Base-by-base conservation (phyloP, 176 grass and related monocot genomes). In the Zoysia pacifica region DNA sequence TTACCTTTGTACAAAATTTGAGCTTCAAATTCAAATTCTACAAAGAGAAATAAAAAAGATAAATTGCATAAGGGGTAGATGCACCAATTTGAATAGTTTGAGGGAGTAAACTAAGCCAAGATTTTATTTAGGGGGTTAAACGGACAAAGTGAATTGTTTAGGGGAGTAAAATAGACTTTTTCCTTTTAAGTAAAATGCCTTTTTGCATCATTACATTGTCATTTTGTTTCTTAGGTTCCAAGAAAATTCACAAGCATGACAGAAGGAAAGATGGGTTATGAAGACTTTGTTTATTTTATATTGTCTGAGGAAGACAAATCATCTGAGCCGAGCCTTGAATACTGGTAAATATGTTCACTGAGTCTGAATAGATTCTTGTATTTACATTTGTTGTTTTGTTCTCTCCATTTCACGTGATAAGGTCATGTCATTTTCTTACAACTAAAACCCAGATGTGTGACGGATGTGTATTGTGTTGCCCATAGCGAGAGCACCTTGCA, bases 261-360 rank as follows among this genome's bases (percentile, higher is more conserved):
- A 43, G 93, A 96, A 88, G 93, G 93, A 48, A 99, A 99, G 82
- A 99, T 99, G 97, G 84, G 97, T 70, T 99, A 99, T 79, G 97
- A 99, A 90, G 97, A 99, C 86, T 99, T 96, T 70, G 97, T 99
- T 64, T 96, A 99, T 84, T 99, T 99, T 78, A 99, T 99, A 76
- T 87, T 99, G 78, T 89, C 97, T 35, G 97, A 99, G 84, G 97
- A 99, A 86, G 90, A 99, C 67, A 99, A 99, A 84, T 99, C 93
- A 49, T 89, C 93, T 48, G 97, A 99, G 69, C 97, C 93, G 74
- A 99, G 97, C 83, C 93, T 99, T 76, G 97, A 99, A 67, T 99
- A 96, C 84, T 99, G 97, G 97, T 99, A 93, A 89, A 55, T 84
- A 7, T 61, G 50, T 47, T 62, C 1, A 1, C 18, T 20, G 6